Percentiles rank a stretch among this genome's conserved stretches.
Conservation (phyloP, 2,329 filamentous ascomycete species). For the Microcyclosporella mali region DNA sequence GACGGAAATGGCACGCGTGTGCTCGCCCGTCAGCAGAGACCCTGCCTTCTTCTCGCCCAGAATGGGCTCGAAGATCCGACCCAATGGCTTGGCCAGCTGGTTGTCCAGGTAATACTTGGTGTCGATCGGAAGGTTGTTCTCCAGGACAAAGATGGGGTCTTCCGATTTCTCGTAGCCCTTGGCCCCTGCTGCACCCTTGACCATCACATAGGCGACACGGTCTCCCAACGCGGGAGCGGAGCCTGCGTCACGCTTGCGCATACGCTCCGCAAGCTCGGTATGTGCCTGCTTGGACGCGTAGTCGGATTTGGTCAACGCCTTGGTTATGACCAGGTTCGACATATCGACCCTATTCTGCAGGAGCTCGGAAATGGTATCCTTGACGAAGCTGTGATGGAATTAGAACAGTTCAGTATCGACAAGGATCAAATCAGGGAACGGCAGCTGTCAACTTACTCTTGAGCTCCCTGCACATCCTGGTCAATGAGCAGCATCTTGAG, state of each 20-base stretch:
- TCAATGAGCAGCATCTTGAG: slow-evolving; percentile 94
- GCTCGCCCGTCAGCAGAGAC: slow-evolving; percentile 80
- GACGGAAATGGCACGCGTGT: slow-evolving; percentile 90
- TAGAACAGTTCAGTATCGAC: slow-evolving; percentile 30
- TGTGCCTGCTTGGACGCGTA: slow-evolving; percentile 93
- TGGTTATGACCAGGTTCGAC: slow-evolving; percentile 98
- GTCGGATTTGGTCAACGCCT: slow-evolving; percentile 83
- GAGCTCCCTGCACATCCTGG: slow-evolving; percentile 78
- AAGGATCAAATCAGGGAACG: neutral
- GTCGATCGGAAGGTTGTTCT: slow-evolving; percentile 96
- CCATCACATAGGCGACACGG: slow-evolving; percentile 95
- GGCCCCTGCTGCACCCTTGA: slow-evolving; percentile 79
- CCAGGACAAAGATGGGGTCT: slow-evolving; percentile 92
- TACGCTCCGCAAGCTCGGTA: slow-evolving; percentile 87
- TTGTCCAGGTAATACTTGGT: slow-evolving; percentile 99
- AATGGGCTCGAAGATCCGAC: slow-evolving; percentile 96
- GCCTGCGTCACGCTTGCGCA: slow-evolving; percentile 93
- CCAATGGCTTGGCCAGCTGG: slow-evolving; percentile 88
- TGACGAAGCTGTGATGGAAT: slow-evolving; percentile 68
- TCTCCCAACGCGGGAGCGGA: slow-evolving; percentile 90
- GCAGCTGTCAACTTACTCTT: slow-evolving; percentile 62
- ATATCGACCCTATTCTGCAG: slow-evolving; percentile 98
- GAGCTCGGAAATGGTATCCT: slow-evolving; percentile 88
- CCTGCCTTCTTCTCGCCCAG: slow-evolving; percentile 86
- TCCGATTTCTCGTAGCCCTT: slow-evolving; percentile 98